These are phyloP conservation scores for Scenedesmus sp. DNA, from an alignment of 163 green algal genomes.

Conservation along the genomic window DNA sequence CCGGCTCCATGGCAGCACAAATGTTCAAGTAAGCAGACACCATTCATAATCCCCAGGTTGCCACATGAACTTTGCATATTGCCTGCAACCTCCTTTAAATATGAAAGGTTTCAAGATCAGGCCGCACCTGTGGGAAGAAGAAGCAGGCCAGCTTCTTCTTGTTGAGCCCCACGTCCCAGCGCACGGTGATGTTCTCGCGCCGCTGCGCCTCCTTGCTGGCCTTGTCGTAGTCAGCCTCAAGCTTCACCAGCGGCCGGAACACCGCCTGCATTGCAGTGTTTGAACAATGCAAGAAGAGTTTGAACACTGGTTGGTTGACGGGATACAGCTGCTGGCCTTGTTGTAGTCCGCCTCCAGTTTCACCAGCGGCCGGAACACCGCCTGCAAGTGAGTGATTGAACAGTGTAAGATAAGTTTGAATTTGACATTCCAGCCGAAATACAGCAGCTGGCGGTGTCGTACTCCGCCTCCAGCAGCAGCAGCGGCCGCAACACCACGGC, in stretches of 20 bases:
- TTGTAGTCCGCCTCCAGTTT: conserved; percentile 97
- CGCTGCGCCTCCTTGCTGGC: conserved; percentile 92
- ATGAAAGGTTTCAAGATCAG: neutral
- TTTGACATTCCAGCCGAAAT: no score
- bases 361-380: conserved; percentile 92
- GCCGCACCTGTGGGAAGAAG: conserved; percentile 76
- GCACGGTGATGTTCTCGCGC: conserved; percentile 82
- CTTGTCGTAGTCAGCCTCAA: conserved; percentile 96
- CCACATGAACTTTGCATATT: no score
- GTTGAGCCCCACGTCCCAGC: conserved; percentile 95
- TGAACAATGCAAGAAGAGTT: neutral
- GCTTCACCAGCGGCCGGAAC: conserved; percentile 93
- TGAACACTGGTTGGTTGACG: neutral
- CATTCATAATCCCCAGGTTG: no score
- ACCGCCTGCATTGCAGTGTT: conserved; percentile 76
- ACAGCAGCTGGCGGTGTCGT: no score
- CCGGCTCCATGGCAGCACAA: no score
- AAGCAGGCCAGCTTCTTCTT: conserved; percentile 92
- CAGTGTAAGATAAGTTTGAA: no score
- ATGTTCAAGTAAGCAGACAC: no score
- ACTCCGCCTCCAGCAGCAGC: no score
- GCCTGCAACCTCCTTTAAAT: no score
- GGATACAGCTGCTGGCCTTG: conserved; percentile 28
- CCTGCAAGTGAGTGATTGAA: conserved; percentile 59
- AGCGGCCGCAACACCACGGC: no score